These are phyloP conservation scores for Piromyces finnis DNA, from an alignment of 192 early-diverging fungal genomes.

Conservation along the genomic window DNA sequence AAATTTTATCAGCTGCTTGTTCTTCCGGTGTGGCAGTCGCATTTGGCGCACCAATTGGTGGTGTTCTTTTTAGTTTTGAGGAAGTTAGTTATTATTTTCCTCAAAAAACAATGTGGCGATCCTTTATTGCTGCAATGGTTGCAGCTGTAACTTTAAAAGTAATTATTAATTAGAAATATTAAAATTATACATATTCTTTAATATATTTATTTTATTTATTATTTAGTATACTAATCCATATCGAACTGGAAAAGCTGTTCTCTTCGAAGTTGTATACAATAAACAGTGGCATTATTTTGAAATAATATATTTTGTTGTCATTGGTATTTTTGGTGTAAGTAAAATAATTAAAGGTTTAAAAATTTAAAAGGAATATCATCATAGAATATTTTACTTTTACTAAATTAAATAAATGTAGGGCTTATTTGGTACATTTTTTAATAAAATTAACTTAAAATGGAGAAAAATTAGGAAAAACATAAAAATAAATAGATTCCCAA, in stretches of 20 bases:
- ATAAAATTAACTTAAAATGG: conserved; percentile 13
- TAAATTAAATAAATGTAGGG: conserved; percentile 7
- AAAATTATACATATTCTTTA: neutral
- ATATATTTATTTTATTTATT: neutral
- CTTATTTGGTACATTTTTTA: conserved; percentile 25
- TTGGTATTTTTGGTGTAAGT: conserved; percentile 64
- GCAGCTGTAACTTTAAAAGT: conserved; percentile 66
- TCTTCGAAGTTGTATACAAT: conserved; percentile 88
- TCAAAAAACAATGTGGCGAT: conserved; percentile 85
- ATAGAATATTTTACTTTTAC: too few relatives aligned
- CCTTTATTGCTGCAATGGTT: conserved; percentile 93
- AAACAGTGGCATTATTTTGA: conserved; percentile 93
- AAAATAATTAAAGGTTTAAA: too few relatives aligned
- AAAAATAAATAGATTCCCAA: conserved; percentile 7
- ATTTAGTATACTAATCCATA: conserved; percentile 73
- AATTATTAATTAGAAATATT: neutral
- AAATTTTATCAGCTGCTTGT: conserved; percentile 68
- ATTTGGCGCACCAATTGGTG: conserved; percentile 89
- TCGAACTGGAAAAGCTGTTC: conserved; percentile 85
- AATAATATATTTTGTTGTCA: conserved; percentile 53
- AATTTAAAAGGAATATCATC: too few relatives aligned
- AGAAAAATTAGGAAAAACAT: conserved; percentile 9
- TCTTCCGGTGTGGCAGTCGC: conserved; percentile 95
- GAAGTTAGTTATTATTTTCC: conserved; percentile 94
- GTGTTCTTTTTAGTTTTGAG: conserved; percentile 58